These are phyloP conservation scores for Ustilago vetiveriae DNA, from an alignment of 1,284 basidiomycete species.

Conservation along the genomic window DNA sequence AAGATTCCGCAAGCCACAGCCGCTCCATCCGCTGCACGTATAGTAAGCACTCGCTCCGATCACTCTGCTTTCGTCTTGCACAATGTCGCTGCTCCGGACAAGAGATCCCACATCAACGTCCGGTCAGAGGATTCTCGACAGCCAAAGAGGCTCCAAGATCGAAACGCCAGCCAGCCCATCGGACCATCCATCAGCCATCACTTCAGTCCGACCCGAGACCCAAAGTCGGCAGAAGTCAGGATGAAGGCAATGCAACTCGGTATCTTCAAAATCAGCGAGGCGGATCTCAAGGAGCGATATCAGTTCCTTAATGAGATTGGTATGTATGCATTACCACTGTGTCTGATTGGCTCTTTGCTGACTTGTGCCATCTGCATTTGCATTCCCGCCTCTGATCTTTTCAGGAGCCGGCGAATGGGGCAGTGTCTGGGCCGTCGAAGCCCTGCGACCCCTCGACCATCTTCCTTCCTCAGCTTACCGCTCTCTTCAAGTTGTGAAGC, in stretches of 20 bases:
- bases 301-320: constrained; percentile 49
- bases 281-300: constrained; percentile 41
- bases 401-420: constrained; percentile 50
- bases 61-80: constrained; percentile 17
- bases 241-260: constrained; percentile 46
- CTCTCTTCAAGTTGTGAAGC: constrained; percentile 27
- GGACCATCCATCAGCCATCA: background rate
- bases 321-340: too few species aligned
- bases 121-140: background rate
- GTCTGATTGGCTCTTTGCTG: too few species aligned
- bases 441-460: constrained; percentile 32
- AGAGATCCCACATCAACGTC: background rate
- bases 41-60: constrained; percentile 5
- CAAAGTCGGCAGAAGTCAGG: constrained; percentile 10
- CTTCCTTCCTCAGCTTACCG: constrained; percentile 38
- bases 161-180: background rate
- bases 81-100: background rate
- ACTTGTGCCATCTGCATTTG: background rate
- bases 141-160: background rate
- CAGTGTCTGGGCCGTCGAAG: constrained; percentile 37
- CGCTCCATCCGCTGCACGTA: constrained; percentile 7
- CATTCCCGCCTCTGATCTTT: background rate
- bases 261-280: constrained; percentile 45
- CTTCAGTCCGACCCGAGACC: constrained; percentile 1
- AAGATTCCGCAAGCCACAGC: constrained; percentile 30